Base-by-base conservation (phyloP, 176 grass and related monocot genomes). In the Themeda triandra region DNA sequence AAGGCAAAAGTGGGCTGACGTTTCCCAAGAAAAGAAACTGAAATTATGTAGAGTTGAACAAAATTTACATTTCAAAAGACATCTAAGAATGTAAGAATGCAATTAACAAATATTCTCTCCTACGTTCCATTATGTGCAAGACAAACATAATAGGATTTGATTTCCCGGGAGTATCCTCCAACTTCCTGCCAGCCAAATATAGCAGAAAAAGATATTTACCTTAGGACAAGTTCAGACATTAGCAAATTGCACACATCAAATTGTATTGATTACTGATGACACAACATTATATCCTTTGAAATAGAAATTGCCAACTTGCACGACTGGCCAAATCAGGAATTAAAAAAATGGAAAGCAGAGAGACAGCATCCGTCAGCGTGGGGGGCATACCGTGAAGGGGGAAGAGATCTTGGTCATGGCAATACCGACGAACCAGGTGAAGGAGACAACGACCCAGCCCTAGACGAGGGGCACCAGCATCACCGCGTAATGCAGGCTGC, bases 341-440 rank as follows among this genome's bases (percentile, higher is more conserved):
- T 2, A 37, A 37, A 37, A 37, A 5, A 37, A 6, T 37, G 36
- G n/a, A n/a, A n/a, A n/a, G n/a, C n/a, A n/a, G n/a, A n/a, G n/a
- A n/a, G n/a, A n/a, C n/a, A n/a, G n/a, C n/a, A n/a, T n/a, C n/a
- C n/a, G n/a, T 15, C 45, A 48, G 7, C 45, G 15, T 48, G 45
- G 8, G 45, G 13, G 12, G 42, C 86, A 74, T 70, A 98, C 95
- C 32, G 92, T 92, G 87, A 98, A 98, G 83, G 95, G 95, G 31
- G 95, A 98, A 85, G 92, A 98, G 82, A 98, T 98, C 89, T 95
- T 91, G n/a, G 91, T 85, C 95, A 98, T 98, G 87, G 42, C 92
- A 83, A 93, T 80, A 81, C 92, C 89, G 73, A 93, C 92, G 81
- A 98, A 98, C 87, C 91, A 98, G 77, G 92, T 98, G 95, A 98